Evolutionary conservation across 1,284 basidiomycete genomes (phyloP), one percentile per base, ranked within the genome.

Genomic region (Volvariella volvacea): DNA sequence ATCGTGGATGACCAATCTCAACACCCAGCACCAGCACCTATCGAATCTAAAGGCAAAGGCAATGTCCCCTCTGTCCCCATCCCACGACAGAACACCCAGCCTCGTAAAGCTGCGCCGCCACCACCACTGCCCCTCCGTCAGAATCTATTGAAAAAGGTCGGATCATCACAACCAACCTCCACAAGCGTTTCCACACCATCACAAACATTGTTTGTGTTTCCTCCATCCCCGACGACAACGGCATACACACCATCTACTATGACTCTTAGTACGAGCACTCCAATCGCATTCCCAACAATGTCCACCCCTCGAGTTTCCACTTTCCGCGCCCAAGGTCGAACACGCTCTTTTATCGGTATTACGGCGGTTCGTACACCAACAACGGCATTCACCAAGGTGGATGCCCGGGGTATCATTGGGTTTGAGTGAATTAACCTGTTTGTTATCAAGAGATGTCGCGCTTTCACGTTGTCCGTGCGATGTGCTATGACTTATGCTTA

Each of bases 121-220:
- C 47, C 65, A 40, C 48, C 68, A 33, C 64, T 65, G 16, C 65
- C 67, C 38, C 48, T 63, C 43, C 75, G 82, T 37, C 52, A 33
- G n/a, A 55, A 42, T 43, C 43, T 59, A 2, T 38, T 59, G 42
- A 58, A 51, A 47, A 59, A 55, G 49, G 53, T 56, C 41, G 39
- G 52, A 34, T 47, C 51, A 16, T 52, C 55, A 28, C 48, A 55
- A 42, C 54, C 56, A 22, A 51, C 50, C 33, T 52, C 54, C 16
- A 57, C 56, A 22, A 50, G 52, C 4, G 52, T 62, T 15, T 55
- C 61, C 33, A 67, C 64, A 17, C 61, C 65, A 22, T 65, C 84
- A 1, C 87, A 89, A 59, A 90, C 86, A 0, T 68, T 90, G 39
- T 89, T 90, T 55, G 81, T 90, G 32, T 90, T 90, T 58, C 87